Evolutionary conservation across 495 filamentous ascomycete species (phyloP).

Genomic region (Penicillium subrubescens): DNA sequence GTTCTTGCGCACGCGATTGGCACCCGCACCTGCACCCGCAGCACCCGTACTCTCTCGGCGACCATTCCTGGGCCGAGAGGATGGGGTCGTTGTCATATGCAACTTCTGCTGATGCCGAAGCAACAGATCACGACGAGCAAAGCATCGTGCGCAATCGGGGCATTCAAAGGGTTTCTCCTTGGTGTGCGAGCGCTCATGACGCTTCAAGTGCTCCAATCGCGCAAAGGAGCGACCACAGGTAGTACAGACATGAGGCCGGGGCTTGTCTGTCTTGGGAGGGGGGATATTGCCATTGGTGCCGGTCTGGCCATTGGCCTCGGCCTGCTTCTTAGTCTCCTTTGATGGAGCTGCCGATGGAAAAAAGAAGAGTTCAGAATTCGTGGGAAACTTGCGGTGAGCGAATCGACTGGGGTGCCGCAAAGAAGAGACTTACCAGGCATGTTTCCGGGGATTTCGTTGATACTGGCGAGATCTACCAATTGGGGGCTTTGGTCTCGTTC

Average conservation of each 20-base stretch:
- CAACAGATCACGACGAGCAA: slow-evolving; percentile 89
- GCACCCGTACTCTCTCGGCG: slow-evolving; percentile 80
- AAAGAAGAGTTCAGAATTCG: slow-evolving; percentile 26
- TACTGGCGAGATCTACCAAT: slow-evolving; percentile 48
- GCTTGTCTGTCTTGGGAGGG: slow-evolving; percentile 94
- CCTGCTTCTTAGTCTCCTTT: slow-evolving; percentile 37
- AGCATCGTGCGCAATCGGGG: slow-evolving; percentile 92
- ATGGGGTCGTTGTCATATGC: slow-evolving; percentile 92
- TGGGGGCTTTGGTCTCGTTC: slow-evolving; percentile 39
- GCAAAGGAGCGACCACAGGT: slow-evolving; percentile 95
- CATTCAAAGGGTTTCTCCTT: slow-evolving; percentile 99
- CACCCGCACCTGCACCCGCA: slow-evolving; percentile 59
- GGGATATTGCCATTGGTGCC: slow-evolving; percentile 46
- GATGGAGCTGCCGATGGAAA: slow-evolving; percentile 21
- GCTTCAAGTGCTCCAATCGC: slow-evolving; percentile 93
- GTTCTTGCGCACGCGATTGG: slow-evolving; percentile 85
- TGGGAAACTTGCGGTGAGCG: slow-evolving; percentile 2
- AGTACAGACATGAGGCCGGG: slow-evolving; percentile 88
- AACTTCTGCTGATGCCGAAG: slow-evolving; percentile 98
- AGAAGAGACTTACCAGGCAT: slow-evolving; percentile 45
- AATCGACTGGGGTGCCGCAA: slow-evolving; percentile 2
- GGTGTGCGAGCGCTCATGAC: slow-evolving; percentile 96
- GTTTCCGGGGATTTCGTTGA: slow-evolving; percentile 47
- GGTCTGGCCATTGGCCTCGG: slow-evolving; percentile 37
- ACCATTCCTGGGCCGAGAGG: slow-evolving; percentile 81